A percentile compares a stretch with the other conserved stretches of the same genome.
phyloP scores from a whole-genome alignment of 73 alveolate genomes.

The Paramecium octaurelia region DNA sequence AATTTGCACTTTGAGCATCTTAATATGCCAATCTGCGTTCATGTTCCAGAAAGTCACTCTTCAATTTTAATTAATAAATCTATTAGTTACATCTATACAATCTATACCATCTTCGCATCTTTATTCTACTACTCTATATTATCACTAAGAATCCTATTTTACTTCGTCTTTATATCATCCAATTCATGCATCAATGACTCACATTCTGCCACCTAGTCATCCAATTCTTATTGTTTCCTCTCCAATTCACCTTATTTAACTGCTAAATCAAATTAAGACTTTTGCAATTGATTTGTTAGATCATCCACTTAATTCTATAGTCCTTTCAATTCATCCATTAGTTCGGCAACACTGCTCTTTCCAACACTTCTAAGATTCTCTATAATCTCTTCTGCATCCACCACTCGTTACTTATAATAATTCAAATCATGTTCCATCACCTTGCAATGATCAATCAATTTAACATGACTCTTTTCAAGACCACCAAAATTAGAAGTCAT shows the following conservation, averaged over 20 bases:
- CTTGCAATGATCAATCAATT: constrained; percentile 59
- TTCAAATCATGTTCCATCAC: constrained; percentile 59
- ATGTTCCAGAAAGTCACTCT: constrained; percentile 42
- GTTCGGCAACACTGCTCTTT: background rate
- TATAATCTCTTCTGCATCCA: constrained; percentile 58
- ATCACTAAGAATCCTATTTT: constrained; percentile 19
- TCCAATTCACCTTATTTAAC: constrained; percentile 26
- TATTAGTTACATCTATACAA: background rate
- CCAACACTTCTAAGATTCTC: constrained; percentile 54
- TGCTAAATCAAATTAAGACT: constrained; percentile 10
- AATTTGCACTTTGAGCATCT: constrained; percentile 36
- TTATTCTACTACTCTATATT: constrained; percentile 28
- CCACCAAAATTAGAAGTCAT: constrained; percentile 54
- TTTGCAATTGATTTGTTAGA: background rate
- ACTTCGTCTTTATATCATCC: constrained; percentile 8
- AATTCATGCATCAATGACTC: background rate
- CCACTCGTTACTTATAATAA: constrained; percentile 46
- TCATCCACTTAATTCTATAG: constrained; percentile 26
- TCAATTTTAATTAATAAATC: constrained; percentile 34
- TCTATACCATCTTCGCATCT: constrained; percentile 31
- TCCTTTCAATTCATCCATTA: constrained; percentile 45
- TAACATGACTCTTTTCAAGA: constrained; percentile 49
- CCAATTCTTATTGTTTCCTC: constrained; percentile 24
- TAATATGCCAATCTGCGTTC: constrained; percentile 48
- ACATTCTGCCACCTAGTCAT: background rate